Conservation (phyloP, 2,329 filamentous ascomycete genomes). For the Colletotrichum orbiculare region DNA sequence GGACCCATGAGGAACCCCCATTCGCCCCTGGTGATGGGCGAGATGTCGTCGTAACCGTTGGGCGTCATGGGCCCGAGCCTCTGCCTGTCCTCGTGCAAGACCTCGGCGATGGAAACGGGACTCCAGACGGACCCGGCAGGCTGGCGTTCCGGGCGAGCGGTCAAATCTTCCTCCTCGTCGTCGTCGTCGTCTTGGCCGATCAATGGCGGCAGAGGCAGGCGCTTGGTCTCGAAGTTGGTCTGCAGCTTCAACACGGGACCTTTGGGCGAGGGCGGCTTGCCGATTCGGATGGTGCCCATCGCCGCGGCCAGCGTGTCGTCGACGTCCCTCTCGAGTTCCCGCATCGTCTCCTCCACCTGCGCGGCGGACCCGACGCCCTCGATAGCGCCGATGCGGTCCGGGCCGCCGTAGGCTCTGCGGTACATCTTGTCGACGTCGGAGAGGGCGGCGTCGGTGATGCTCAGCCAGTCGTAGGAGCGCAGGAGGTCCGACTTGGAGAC, state of each 20-base stretch:
- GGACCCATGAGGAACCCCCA: constrained; percentile 71
- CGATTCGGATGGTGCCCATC: constrained; percentile 22
- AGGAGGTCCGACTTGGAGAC: constrained; percentile 63
- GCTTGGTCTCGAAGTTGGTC: constrained; percentile 51
- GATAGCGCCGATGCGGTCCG: constrained; percentile 58
- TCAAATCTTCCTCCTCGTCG: constrained; percentile 50
- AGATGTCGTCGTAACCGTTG: constrained; percentile 71
- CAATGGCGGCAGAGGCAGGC: background rate
- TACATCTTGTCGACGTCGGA: constrained; percentile 68
- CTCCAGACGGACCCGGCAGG: constrained; percentile 45
- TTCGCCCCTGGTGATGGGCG: constrained; percentile 70
- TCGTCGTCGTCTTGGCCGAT: constrained; percentile 41
- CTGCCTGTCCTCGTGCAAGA: constrained; percentile 48
- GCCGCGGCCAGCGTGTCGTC: constrained; percentile 25
- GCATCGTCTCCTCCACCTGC: constrained; percentile 28
- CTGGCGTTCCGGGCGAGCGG: constrained; percentile 48
- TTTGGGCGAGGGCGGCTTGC: constrained; percentile 37
- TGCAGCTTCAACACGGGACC: constrained; percentile 53
- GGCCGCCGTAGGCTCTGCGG: constrained; percentile 65
- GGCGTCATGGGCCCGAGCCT: constrained; percentile 64
- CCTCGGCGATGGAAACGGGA: constrained; percentile 56
- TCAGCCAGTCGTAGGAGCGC: constrained; percentile 68
- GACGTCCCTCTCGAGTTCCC: constrained; percentile 24
- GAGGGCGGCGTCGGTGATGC: constrained; percentile 61
- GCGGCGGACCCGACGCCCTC: constrained; percentile 48